Base-by-base conservation (phyloP, 345 rosid genomes). In the Hibiscus tridactylites region DNA sequence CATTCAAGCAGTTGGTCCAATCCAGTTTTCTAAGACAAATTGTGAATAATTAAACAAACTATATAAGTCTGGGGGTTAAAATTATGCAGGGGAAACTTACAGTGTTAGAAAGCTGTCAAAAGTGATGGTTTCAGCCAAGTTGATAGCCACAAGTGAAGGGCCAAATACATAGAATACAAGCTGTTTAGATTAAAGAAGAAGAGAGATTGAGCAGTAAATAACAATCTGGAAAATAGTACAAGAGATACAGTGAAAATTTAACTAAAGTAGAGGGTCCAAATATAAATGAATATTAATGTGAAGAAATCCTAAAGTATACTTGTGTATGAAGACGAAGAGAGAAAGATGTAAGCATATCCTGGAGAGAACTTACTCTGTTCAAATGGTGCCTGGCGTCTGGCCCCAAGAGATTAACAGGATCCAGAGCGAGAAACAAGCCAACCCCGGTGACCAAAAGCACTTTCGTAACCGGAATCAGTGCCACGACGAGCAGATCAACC, bases 381-480 rank as follows among this genome's bases (percentile, higher is more conserved):
- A 85, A 17, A 60, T 66, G 79, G 35, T 57, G 56, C 52, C 83
- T 80, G 21, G 83, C 44, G 29, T 53, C 50, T 6, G 71, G 75
- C 3, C 89, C 84, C 66, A 85, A 56, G 11, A 83, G 78, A 61
- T 83, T 66, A 8, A 83, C 59, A 9, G 53, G 70, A 35, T 83
- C 87, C 11, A 77, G 29, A 3, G 84, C 89, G 7, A 83, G 87
- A 10, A 75, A 72, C 44, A 76, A 76, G 70, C 89, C 89, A 4
- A 85, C 58, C 3, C 42, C 82, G 9, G 86, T 86, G n/a, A 84
- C 26, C 46, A 84, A 35, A 3, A 84, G 79, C 21, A 82, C 80
- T 78, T 84, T 76, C 3, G 78, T 53, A 52, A 84, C 81, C 2
- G 87, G 84, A 64, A 82, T 71, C 13, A 79, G 21, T 11, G 87